phyloP scores from a whole-genome alignment of 768 basidiomycete genomes.

The Leccinum obscurum region DNA sequence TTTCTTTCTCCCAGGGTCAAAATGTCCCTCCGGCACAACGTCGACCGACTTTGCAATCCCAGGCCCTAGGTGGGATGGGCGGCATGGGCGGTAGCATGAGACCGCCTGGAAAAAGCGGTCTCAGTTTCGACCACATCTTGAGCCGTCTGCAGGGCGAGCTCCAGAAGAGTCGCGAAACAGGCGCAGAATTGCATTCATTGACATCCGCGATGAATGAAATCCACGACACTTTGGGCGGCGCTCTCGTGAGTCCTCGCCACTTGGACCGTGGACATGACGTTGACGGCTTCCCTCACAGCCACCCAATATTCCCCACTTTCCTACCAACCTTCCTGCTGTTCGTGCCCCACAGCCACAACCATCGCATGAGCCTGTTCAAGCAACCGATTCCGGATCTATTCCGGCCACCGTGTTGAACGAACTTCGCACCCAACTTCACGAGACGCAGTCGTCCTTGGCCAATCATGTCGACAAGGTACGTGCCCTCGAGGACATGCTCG shows the following conservation, averaged over 20 bases:
- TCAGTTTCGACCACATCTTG: constrained; percentile 91
- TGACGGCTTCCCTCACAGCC: constrained; percentile 44
- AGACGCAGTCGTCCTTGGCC: constrained; percentile 78
- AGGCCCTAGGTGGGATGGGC: constrained; percentile 68
- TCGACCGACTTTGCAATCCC: constrained; percentile 56
- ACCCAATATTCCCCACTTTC: constrained; percentile 59
- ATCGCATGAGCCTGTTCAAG: constrained; percentile 29
- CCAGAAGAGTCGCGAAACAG: constrained; percentile 94
- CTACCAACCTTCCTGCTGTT: constrained; percentile 65
- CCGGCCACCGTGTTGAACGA: constrained; percentile 44
- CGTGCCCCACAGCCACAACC: constrained; percentile 39
- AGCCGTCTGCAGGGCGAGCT: constrained; percentile 88
- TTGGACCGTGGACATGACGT: neutral
- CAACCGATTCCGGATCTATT: constrained; percentile 27
- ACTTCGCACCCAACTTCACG: constrained; percentile 79
- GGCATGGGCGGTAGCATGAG: constrained; percentile 74
- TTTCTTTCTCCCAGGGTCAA: constrained; percentile 44
- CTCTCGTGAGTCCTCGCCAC: constrained; percentile 52
- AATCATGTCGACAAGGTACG: constrained; percentile 82
- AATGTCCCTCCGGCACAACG: constrained; percentile 44
- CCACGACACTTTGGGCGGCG: constrained; percentile 86
- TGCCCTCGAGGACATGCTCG: constrained; percentile 75
- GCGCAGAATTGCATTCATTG: constrained; percentile 77
- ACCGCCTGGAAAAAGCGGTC: constrained; percentile 77
- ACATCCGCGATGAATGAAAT: constrained; percentile 86